These are phyloP conservation scores for Apiospora phragmitis DNA, from an alignment of 2,329 filamentous ascomycete genomes.

Conservation along the genomic window DNA sequence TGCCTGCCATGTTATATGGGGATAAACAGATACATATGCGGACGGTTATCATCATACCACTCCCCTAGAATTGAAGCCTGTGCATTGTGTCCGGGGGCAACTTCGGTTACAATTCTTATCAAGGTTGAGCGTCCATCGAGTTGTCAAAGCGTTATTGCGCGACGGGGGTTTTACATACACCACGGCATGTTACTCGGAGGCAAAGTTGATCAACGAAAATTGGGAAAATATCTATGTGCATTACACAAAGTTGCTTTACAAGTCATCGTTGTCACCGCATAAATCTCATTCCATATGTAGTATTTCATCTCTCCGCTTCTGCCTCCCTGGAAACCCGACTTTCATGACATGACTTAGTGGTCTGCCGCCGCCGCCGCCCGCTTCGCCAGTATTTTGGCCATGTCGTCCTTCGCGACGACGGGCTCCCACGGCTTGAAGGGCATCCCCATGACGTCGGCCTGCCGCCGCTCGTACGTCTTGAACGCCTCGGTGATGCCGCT, in stretches of 20 bases:
- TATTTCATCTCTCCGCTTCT: not conserved
- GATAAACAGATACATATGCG: too few relatives aligned
- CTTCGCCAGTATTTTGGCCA: not conserved
- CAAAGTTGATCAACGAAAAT: too few relatives aligned
- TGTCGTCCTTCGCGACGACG: not conserved
- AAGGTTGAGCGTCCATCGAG: not conserved
- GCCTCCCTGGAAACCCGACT: not conserved
- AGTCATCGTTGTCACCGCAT: not conserved
- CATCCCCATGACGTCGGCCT: conserved; percentile 13
- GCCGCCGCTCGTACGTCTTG: conserved; percentile 12
- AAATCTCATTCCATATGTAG: not conserved
- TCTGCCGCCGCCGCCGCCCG: not conserved
- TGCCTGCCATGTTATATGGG: too few relatives aligned
- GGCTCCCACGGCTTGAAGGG: conserved; percentile 10
- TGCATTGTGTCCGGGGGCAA: not conserved
- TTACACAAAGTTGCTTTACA: not conserved
- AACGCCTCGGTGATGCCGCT: conserved; percentile 11
- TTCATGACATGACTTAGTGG: not conserved
- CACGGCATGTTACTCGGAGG: too few relatives aligned
- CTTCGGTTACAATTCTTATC: not conserved
- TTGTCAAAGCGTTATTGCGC: too few relatives aligned
- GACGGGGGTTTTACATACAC: too few relatives aligned
- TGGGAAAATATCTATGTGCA: not conserved
- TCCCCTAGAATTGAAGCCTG: too few relatives aligned
- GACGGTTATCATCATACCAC: too few relatives aligned